These are phyloP conservation scores for Tuber indicum DNA, from an alignment of 495 filamentous ascomycete genomes.

Conservation along the genomic window DNA sequence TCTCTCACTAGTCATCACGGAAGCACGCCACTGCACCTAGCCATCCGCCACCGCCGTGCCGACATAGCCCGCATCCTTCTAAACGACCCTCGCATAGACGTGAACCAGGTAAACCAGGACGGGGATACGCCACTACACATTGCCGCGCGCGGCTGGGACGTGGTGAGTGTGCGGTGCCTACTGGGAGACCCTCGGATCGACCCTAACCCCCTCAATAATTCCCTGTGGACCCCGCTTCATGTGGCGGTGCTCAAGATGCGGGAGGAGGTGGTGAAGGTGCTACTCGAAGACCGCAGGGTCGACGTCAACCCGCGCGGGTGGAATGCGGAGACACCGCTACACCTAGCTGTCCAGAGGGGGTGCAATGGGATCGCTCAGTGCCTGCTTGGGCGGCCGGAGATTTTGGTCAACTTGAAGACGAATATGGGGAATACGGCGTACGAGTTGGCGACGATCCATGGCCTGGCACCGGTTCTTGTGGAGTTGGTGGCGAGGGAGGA, in stretches of 20 bases:
- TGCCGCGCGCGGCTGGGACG: neutral
- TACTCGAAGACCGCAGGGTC: slow-evolving; percentile 18
- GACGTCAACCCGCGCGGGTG: slow-evolving; percentile 16
- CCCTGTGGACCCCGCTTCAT: slow-evolving; percentile 15
- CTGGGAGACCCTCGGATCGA: neutral
- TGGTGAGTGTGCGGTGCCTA: neutral
- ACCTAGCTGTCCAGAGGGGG: slow-evolving; percentile 18
- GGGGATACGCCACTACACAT: neutral
- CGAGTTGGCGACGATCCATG: neutral
- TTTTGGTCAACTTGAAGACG: neutral
- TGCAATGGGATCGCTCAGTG: neutral
- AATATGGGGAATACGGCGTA: neutral
- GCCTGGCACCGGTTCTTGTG: neutral
- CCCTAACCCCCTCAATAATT: neutral
- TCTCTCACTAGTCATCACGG: neutral
- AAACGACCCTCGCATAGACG: neutral
- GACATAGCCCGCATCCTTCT: neutral
- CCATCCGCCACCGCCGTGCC: neutral
- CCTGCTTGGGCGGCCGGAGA: neutral
- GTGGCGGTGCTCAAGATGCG: slow-evolving; percentile 22
- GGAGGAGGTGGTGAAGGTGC: slow-evolving; percentile 15
- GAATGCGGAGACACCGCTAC: slow-evolving; percentile 26
- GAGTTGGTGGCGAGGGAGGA: neutral
- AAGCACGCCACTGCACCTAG: neutral
- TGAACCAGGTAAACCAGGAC: neutral